Evolutionary conservation across 2,329 filamentous ascomycete genomes (phyloP).

Genomic region (Epichloe sylvatica): DNA sequence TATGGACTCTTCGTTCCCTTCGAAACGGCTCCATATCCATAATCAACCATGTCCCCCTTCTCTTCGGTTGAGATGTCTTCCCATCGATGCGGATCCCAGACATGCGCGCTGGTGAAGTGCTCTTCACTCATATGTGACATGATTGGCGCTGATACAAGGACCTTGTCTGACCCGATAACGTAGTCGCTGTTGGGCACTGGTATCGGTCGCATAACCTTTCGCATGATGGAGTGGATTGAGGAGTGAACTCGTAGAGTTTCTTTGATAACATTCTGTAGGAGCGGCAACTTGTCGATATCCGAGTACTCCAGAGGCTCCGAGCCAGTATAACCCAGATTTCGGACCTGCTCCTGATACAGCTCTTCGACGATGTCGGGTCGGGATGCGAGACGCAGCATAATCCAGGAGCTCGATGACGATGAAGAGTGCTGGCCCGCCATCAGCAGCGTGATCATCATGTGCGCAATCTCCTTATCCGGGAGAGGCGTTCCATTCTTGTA

Average conservation of each 20-base stretch:
- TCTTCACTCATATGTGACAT: conserved; percentile 37
- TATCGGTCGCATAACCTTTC: conserved; percentile 81
- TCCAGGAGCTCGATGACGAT: conserved; percentile 73
- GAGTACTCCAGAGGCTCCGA: conserved; percentile 67
- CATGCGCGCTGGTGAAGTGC: conserved; percentile 65
- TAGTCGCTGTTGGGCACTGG: conserved; percentile 69
- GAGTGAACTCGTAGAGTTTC: conserved; percentile 85
- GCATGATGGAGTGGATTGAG: conserved; percentile 90
- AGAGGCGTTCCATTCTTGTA: conserved; percentile 73
- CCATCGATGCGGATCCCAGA: conserved; percentile 91
- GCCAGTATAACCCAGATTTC: conserved; percentile 31
- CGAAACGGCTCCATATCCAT: conserved; percentile 83
- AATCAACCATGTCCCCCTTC: conserved; percentile 64
- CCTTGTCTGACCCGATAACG: conserved; percentile 47
- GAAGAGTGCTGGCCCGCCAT: conserved; percentile 90
- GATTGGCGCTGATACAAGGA: conserved; percentile 44
- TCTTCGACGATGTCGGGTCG: conserved; percentile 67
- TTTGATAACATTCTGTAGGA: conserved; percentile 76
- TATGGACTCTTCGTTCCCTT: conserved; percentile 86
- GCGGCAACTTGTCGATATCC: conserved; percentile 60
- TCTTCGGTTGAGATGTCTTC: conserved; percentile 29
- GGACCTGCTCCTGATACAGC: conserved; percentile 67
- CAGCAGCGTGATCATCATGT: conserved; percentile 88
- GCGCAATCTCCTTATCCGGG: conserved; percentile 73
- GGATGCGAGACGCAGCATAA: conserved; percentile 66